A percentile compares a stretch with the other conserved stretches of the same genome.
Evolutionary conservation across 2,329 filamentous ascomycete species (phyloP).

Genomic region (Phialemoniopsis sp.): DNA sequence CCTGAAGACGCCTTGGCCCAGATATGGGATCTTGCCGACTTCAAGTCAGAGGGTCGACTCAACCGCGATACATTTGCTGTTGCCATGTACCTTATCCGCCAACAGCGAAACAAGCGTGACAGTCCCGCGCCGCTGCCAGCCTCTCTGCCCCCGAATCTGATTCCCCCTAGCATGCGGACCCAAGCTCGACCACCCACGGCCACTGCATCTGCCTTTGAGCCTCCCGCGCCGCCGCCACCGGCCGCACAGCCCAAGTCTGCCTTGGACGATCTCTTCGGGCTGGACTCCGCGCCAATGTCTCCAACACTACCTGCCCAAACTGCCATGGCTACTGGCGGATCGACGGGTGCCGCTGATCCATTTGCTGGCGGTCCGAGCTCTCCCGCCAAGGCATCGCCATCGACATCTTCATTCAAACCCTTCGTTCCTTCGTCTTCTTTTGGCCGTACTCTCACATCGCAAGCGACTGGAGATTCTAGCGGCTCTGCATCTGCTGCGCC

Average conservation of each 20-base stretch:
- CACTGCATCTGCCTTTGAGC: conserved; percentile 45
- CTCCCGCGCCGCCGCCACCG: conserved; percentile 26
- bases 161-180: conserved; percentile 80
- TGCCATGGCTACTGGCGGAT: conserved; percentile 70
- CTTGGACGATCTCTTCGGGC: conserved; percentile 87
- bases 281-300: conserved; percentile 61
- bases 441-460: conserved; percentile 74
- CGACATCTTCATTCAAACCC: conserved; percentile 68
- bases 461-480: conserved; percentile 64
- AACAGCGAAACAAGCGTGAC: conserved; percentile 73
- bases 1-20: conserved; percentile 86
- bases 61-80: conserved; percentile 91
- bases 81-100: conserved; percentile 93
- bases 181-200: conserved; percentile 48
- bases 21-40: conserved; percentile 96
- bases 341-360: conserved; percentile 49
- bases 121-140: conserved; percentile 61
- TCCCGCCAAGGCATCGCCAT: conserved; percentile 42
- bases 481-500: conserved; percentile 37
- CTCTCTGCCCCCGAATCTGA: conserved; percentile 72
- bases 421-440: conserved; percentile 93
- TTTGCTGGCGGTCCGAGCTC: conserved; percentile 55
- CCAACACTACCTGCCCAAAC: conserved; percentile 50
- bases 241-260: conserved; percentile 55
- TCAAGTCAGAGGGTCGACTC: conserved; percentile 83